Base-by-base conservation (phyloP, 1,284 basidiomycete species). In the Xerocomus amazonicus region DNA sequence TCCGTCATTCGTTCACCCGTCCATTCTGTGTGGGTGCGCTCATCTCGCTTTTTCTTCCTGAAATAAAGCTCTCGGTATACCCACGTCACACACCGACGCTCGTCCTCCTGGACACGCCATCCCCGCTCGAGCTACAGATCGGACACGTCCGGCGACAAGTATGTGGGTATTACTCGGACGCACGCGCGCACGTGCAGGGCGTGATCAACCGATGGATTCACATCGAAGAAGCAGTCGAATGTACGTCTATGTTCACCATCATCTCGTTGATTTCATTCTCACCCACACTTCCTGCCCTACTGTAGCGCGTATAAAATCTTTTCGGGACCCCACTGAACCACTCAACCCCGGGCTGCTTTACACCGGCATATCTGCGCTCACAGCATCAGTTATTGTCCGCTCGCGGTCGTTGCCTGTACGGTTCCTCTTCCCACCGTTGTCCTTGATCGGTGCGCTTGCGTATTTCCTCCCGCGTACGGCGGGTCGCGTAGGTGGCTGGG, bases 331-430 rank as follows among this genome's bases (percentile, higher is more conserved):
- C 1, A 76, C 87, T 45, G 94, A 97, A 71, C 75, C 84, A 1
- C 78, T 97, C 34, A 93, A 86, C 6, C 94, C 94, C 1, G 90
- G 88, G 16, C 65, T 88, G 10, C 83, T 95, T 52, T 95, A 94
- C 72, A 85, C 92, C 48, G 90, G 92, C 42, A 81, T 97, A 35
- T 85, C 91, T 2, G 85, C 91, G 4, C 82, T 97, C 41, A 88
- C 90, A 1, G 90, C 89, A 1, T 91, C 90, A 49, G 86, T 97
- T 58, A 67, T 97, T 49, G 82, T 89, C 0, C 85, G 93, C 35
- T 87, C 86, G 55, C 84, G 93, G 34, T 63, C 71, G 36, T 70
- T 91, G 51, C 76, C 82, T 31, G 71, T 80, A 13, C 86, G 92
- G 32, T 62, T 87, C 51, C 56, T 85, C 33, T 74, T 92, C 9